These are phyloP conservation scores for Oryza glaberrima DNA, from an alignment of 176 grass and related monocot species.

Conservation along the genomic window DNA sequence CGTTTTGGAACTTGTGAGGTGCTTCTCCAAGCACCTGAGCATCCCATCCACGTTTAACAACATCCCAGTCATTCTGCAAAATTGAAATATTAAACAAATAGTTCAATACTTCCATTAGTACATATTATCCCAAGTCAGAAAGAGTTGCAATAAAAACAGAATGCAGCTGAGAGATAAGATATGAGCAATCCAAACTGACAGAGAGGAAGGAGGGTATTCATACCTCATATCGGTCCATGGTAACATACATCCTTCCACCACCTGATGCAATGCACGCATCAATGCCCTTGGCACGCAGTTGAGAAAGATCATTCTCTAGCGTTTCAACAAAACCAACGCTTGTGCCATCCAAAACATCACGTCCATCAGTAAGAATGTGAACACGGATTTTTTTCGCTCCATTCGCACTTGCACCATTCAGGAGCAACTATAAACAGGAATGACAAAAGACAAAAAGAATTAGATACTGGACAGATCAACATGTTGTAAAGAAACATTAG, in stretches of 20 bases:
- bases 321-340: constrained; percentile 94
- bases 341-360: constrained; percentile 97
- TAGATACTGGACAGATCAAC: background rate
- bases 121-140: background rate
- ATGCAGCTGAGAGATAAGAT: background rate
- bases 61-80: constrained; percentile 91
- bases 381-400: constrained; percentile 94
- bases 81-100: constrained; percentile 7
- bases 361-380: constrained; percentile 95
- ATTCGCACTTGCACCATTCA: constrained; percentile 82
- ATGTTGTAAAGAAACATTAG: background rate
- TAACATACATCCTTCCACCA: constrained; percentile 98
- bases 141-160: background rate
- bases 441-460: constrained; percentile 15
- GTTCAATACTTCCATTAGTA: background rate
- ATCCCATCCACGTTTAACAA: constrained; percentile 98
- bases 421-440: constrained; percentile 67
- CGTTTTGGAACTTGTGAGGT: constrained; percentile 77
- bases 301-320: constrained; percentile 78
- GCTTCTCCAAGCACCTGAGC: constrained; percentile 98
- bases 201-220: background rate
- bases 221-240: constrained; percentile 99
- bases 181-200: background rate
- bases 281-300: constrained; percentile 74
- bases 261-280: constrained; percentile 91